phyloP scores from a whole-genome alignment of 2,329 filamentous ascomycete genomes.

The Penicillium sp. region DNA sequence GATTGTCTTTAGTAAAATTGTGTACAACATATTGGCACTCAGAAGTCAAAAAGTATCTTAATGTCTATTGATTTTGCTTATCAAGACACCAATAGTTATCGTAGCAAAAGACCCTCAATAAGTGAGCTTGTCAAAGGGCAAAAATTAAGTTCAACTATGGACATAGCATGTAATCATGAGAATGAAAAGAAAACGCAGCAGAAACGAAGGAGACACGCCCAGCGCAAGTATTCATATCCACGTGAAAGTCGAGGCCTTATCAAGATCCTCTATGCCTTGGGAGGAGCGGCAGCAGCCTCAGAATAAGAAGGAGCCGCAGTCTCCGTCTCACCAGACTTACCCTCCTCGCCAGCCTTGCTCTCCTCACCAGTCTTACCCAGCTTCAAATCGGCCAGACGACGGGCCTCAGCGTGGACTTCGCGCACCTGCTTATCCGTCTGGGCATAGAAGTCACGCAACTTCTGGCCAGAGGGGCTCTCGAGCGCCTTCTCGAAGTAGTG shows the following conservation, averaged over 20 bases:
- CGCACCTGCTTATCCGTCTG: constrained; percentile 82
- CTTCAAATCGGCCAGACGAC: constrained; percentile 85
- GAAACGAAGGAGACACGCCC: constrained; percentile 11
- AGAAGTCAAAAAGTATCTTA: neutral
- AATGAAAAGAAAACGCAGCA: constrained; percentile 1
- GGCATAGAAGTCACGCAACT: constrained; percentile 83
- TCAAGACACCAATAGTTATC: neutral
- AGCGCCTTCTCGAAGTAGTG: constrained; percentile 95
- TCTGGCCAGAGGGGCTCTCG: constrained; percentile 82
- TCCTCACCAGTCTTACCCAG: constrained; percentile 49
- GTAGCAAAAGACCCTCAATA: neutral
- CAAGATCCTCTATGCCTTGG: constrained; percentile 26
- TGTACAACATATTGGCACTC: too few relatives aligned
- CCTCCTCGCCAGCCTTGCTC: constrained; percentile 45
- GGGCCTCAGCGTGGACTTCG: constrained; percentile 90
- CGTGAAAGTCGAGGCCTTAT: neutral
- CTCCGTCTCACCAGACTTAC: neutral
- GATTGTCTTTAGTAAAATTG: neutral
- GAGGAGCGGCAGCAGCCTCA: constrained; percentile 25
- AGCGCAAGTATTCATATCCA: constrained; percentile 6
- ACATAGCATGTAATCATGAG: constrained; percentile 6
- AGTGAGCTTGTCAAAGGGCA: neutral
- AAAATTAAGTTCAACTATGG: constrained; percentile 7
- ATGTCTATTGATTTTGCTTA: neutral
- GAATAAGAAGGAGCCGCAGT: constrained; percentile 20